These are phyloP conservation scores for Bassia scoparia DNA, from an alignment of 148 eudicot species.

Conservation along the genomic window DNA sequence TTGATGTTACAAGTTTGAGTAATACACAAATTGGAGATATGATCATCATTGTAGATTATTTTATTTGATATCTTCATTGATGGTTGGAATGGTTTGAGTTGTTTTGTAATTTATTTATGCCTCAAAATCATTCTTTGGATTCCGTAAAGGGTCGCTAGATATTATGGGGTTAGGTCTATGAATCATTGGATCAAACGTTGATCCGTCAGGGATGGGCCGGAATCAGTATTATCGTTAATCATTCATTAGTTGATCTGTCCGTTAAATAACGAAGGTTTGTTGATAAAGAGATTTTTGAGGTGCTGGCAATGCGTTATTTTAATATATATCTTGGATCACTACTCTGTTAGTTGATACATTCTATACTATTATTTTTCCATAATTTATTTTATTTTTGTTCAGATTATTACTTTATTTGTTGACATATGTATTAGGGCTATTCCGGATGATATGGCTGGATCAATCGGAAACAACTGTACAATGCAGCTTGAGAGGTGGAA, in stretches of 20 bases:
- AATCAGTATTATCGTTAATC: conserved; percentile 15
- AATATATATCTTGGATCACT: too few relatives aligned
- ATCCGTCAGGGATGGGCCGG: conserved; percentile 74
- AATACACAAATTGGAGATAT: conserved; percentile 64
- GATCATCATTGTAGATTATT: conserved; percentile 34
- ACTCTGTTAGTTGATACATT: too few relatives aligned
- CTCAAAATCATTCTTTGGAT: conserved; percentile 73
- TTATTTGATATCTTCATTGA: conserved; percentile 40
- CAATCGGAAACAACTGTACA: conserved; percentile 33
- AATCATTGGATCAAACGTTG: conserved; percentile 48
- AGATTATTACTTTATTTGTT: too few relatives aligned
- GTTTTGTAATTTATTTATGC: conserved; percentile 79
- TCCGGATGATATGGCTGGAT: conserved; percentile 45
- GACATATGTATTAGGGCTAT: conserved; percentile 32
- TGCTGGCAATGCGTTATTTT: too few relatives aligned
- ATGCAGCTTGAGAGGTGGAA: conserved; percentile 43
- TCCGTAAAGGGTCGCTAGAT: conserved; percentile 41
- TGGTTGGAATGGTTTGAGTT: conserved; percentile 75
- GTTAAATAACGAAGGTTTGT: neutral
- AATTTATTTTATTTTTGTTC: too few relatives aligned
- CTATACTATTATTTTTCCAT: too few relatives aligned
- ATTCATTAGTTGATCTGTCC: neutral
- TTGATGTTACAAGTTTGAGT: conserved; percentile 63
- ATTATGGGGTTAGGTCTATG: conserved; percentile 79
- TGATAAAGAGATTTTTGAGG: too few relatives aligned